phyloP scores from a whole-genome alignment of 1,139 yeast species.

The Trichomonascaceae sp. region DNA sequence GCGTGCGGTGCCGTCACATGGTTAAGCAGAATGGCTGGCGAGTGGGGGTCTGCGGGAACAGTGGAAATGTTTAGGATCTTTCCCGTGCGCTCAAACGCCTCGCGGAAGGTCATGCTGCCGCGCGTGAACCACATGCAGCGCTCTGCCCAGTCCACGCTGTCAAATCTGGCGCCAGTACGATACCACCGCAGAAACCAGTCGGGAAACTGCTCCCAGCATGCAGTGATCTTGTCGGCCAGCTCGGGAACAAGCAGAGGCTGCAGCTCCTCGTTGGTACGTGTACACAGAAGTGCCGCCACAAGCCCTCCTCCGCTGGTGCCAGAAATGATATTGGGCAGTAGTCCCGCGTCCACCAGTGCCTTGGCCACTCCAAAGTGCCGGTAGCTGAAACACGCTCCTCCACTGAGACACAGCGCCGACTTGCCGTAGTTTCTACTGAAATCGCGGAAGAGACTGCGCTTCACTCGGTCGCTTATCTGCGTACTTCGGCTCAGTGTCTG shows the following conservation, averaged over 20 bases:
- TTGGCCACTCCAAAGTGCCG: constrained; percentile 68
- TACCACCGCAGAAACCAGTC: constrained; percentile 50
- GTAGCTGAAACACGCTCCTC: constrained; percentile 72
- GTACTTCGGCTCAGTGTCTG: constrained; percentile 32
- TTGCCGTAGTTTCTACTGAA: constrained; percentile 57
- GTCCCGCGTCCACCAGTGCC: constrained; percentile 53
- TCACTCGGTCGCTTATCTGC: constrained; percentile 29
- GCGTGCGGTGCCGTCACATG: constrained; percentile 69
- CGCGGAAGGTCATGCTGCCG: constrained; percentile 62
- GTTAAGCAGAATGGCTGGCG: constrained; percentile 69
- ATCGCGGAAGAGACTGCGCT: constrained; percentile 43
- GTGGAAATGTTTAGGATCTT: constrained; percentile 60
- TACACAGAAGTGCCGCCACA: constrained; percentile 63
- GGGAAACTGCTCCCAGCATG: constrained; percentile 54
- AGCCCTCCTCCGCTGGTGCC: constrained; percentile 80
- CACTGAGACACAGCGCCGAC: constrained; percentile 60
- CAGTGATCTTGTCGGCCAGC: constrained; percentile 52
- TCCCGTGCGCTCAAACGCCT: constrained; percentile 57
- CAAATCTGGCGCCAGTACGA: constrained; percentile 69
- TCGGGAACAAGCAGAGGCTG: constrained; percentile 43
- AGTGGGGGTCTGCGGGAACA: constrained; percentile 72
- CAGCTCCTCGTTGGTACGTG: constrained; percentile 58
- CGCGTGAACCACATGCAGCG: constrained; percentile 56
- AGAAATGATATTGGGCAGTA: constrained; percentile 54
- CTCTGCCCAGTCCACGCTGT: constrained; percentile 61